These are phyloP conservation scores for Aspergillus glaucus DNA, from an alignment of 2,329 filamentous ascomycete genomes.

Conservation along the genomic window DNA sequence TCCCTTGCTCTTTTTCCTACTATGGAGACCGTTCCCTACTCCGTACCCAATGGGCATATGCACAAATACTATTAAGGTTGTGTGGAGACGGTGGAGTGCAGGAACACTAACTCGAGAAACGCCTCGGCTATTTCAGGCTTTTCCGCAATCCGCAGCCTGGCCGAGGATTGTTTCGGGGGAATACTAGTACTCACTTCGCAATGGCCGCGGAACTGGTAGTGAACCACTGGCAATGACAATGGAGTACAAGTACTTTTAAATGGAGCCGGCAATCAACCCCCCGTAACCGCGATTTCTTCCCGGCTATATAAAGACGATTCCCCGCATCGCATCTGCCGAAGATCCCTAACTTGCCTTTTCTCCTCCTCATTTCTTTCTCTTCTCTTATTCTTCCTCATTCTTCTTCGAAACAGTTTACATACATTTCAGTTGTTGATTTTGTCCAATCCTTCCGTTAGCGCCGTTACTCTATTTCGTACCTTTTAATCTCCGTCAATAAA, in stretches of 20 bases:
- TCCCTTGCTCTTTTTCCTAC: too few species aligned
- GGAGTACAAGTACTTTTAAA: too few species aligned
- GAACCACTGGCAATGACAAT: too few species aligned
- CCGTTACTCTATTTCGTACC: background rate
- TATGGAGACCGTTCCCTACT: too few species aligned
- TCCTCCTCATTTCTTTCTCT: background rate
- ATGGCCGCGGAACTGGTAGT: too few species aligned
- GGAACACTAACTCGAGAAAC: background rate
- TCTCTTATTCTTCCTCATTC: background rate
- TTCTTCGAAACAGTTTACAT: background rate
- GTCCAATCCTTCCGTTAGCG: background rate
- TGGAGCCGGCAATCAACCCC: too few species aligned
- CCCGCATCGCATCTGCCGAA: background rate
- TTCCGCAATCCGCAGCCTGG: background rate
- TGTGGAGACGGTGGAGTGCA: too few species aligned
- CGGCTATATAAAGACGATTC: background rate
- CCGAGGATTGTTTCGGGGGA: background rate
- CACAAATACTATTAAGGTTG: too few species aligned
- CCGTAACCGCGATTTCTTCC: too few species aligned
- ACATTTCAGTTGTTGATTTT: background rate
- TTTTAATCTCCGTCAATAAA: background rate
- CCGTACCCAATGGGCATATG: too few species aligned
- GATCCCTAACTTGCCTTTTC: too few species aligned
- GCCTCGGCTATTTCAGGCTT: background rate
- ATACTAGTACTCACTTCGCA: background rate